A percentile compares a stretch with the other conserved stretches of the same genome.
These are phyloP conservation scores for Wallacemonas sp. DNA, from an alignment of 208 protist genomes.

Conservation along the genomic window DNA sequence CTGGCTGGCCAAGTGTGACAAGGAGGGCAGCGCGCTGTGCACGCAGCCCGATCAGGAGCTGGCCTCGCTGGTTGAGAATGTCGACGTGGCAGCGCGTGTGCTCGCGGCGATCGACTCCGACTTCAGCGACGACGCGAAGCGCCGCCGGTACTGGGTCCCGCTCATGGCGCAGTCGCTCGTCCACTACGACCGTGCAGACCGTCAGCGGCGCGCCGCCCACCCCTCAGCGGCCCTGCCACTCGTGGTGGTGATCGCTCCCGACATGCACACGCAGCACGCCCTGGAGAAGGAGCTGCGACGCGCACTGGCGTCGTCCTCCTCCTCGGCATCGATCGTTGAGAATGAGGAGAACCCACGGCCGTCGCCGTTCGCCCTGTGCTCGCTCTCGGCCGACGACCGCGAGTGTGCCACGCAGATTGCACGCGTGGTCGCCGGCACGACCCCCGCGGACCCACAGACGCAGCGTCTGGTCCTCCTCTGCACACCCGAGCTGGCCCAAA, in stretches of 20 bases:
- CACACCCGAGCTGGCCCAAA: conserved; percentile 66
- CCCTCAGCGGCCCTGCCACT: conserved; percentile 5
- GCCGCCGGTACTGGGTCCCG: conserved; percentile 58
- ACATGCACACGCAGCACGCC: conserved; percentile 20
- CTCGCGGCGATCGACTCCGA: conserved; percentile 68
- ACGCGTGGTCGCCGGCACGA: background rate
- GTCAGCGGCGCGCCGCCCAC: conserved; percentile 10
- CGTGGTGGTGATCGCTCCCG: conserved; percentile 39
- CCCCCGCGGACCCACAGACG: background rate
- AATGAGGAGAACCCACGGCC: conserved; percentile 10
- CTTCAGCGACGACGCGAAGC: conserved; percentile 52
- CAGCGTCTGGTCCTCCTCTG: conserved; percentile 56
- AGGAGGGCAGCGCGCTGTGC: conserved; percentile 66
- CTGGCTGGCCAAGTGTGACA: conserved; percentile 76
- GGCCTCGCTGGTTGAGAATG: conserved; percentile 61
- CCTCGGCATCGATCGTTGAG: conserved; percentile 5
- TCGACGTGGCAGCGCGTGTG: conserved; percentile 74
- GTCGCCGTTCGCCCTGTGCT: conserved; percentile 4
- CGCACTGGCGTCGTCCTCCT: background rate
- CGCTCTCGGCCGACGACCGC: conserved; percentile 15
- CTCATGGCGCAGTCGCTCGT: conserved; percentile 56
- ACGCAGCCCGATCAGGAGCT: conserved; percentile 60
- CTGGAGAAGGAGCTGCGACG: conserved; percentile 3
- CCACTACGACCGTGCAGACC: conserved; percentile 63
- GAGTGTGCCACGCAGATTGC: background rate